Percentiles rank a stretch among this genome's conserved stretches.
These are phyloP conservation scores for Tarenaya hassleriana DNA, from an alignment of 345 rosid genomes.

Conservation along the genomic window DNA sequence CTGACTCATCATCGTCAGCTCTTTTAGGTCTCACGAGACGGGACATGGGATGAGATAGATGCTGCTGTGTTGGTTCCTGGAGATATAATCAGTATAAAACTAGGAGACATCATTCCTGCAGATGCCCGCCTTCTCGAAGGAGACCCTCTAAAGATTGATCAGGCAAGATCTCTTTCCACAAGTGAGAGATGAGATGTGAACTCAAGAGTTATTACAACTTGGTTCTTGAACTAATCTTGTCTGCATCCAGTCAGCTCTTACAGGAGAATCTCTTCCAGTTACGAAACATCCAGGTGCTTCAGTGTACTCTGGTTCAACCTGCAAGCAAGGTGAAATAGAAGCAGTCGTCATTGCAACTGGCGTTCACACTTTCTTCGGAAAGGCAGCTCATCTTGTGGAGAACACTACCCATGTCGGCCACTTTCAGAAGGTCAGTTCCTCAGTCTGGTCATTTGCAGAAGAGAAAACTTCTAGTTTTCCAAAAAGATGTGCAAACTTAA, in stretches of 20 bases:
- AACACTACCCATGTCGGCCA: slow-evolving; percentile 77
- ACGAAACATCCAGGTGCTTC: slow-evolving; percentile 65
- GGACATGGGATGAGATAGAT: slow-evolving; percentile 65
- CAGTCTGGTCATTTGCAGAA: slow-evolving; percentile 1
- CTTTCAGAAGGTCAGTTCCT: slow-evolving; percentile 66
- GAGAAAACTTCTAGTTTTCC: not conserved
- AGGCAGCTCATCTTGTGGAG: slow-evolving; percentile 96
- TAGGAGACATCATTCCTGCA: slow-evolving; percentile 63
- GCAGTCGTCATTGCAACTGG: slow-evolving; percentile 91
- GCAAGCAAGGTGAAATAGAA: slow-evolving; percentile 92
- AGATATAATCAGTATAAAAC: slow-evolving; percentile 33
- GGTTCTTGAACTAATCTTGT: slow-evolving; percentile 17
- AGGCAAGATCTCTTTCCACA: slow-evolving; percentile 25
- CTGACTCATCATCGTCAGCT: not conserved
- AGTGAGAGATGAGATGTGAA: no score
- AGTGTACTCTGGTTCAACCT: slow-evolving; percentile 86
- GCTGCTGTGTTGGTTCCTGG: slow-evolving; percentile 70
- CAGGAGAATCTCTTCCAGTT: slow-evolving; percentile 63
- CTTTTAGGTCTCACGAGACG: slow-evolving; percentile 41
- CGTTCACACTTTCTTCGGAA: slow-evolving; percentile 87
- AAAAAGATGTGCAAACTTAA: not conserved
- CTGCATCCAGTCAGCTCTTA: slow-evolving; percentile 47
- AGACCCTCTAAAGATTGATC: slow-evolving; percentile 67
- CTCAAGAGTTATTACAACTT: slow-evolving; percentile 1
- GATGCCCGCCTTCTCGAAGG: slow-evolving; percentile 74